phyloP scores from a whole-genome alignment of 208 protist genomes.

The Leishmania guyanensis region DNA sequence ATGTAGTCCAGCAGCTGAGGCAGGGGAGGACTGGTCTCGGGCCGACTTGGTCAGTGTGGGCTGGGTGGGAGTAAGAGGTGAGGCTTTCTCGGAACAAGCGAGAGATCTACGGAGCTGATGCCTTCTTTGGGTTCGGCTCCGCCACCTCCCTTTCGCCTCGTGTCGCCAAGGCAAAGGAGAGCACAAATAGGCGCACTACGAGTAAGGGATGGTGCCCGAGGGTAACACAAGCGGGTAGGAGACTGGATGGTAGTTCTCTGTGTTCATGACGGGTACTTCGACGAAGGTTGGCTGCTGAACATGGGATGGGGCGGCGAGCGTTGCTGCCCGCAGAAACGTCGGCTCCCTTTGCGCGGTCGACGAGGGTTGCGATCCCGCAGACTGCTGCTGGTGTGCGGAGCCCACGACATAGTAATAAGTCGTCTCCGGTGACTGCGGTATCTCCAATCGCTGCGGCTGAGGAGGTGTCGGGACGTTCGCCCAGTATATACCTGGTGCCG shows the following conservation, averaged over 20 bases:
- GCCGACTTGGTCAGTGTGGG: background rate
- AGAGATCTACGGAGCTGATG: background rate
- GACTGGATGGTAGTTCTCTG: constrained; percentile 14
- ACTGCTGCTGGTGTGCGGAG: constrained; percentile 2
- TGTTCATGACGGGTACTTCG: background rate
- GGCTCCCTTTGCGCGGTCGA: background rate
- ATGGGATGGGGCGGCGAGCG: background rate
- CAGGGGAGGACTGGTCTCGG: background rate
- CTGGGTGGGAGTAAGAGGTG: background rate
- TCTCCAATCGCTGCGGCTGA: background rate
- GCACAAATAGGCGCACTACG: background rate
- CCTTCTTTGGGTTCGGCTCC: background rate
- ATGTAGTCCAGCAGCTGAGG: background rate
- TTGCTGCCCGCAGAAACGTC: constrained; percentile 3
- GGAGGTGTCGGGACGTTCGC: background rate
- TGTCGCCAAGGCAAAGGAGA: background rate
- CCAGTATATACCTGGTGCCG: constrained; percentile 10
- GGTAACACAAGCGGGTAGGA: constrained; percentile 19
- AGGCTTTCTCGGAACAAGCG: background rate
- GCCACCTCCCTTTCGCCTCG: background rate
- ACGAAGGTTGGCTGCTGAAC: constrained; percentile 7
- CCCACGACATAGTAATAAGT: constrained; percentile 13
- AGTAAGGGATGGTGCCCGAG: background rate
- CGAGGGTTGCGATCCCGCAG: background rate
- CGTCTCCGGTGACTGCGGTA: background rate